phyloP scores from a whole-genome alignment of 805 yeast genomes.

The Soucietia sequanensis region DNA sequence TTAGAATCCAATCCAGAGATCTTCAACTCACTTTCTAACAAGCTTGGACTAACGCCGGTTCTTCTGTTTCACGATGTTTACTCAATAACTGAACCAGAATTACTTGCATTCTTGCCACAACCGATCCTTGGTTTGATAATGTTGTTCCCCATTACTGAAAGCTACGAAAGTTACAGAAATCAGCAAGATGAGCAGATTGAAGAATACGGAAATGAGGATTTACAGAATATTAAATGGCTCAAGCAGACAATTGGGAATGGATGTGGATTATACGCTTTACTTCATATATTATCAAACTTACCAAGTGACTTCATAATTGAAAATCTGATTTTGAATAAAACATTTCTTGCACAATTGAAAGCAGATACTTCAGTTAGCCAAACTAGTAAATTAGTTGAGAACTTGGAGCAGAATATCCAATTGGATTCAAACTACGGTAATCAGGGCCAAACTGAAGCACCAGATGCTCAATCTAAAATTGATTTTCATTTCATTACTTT shows the following conservation, averaged over 20 bases:
- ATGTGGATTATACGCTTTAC: slow-evolving; percentile 87
- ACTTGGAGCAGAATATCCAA: slow-evolving; percentile 40
- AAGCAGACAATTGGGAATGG: slow-evolving; percentile 84
- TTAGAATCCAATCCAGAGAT: slow-evolving; percentile 88
- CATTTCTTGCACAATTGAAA: slow-evolving; percentile 16
- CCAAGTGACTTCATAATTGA: slow-evolving; percentile 45
- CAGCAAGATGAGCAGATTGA: slow-evolving; percentile 32
- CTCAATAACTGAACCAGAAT: slow-evolving; percentile 80
- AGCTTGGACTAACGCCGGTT: slow-evolving; percentile 62
- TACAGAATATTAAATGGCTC: slow-evolving; percentile 60
- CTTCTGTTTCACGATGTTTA: slow-evolving; percentile 76
- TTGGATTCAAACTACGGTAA: slow-evolving; percentile 45
- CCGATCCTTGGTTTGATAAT: slow-evolving; percentile 77
- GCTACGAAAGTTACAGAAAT: slow-evolving; percentile 53
- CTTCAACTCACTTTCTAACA: slow-evolving; percentile 65
- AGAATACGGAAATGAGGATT: slow-evolving; percentile 3
- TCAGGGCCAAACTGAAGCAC: slow-evolving; percentile 69
- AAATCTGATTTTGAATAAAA: slow-evolving; percentile 29
- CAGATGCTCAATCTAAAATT: slow-evolving; percentile 48
- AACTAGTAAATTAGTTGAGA: slow-evolving; percentile 44
- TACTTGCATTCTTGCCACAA: slow-evolving; percentile 75
- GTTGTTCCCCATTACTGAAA: slow-evolving; percentile 73
- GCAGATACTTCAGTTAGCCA: slow-evolving; percentile 25
- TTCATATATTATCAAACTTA: slow-evolving; percentile 56
- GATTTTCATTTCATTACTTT: slow-evolving; percentile 79